A percentile compares a stretch with the other conserved stretches of the same genome.
These are phyloP conservation scores for Rhodocollybia butyracea DNA, from an alignment of 768 basidiomycete species.

Conservation along the genomic window DNA sequence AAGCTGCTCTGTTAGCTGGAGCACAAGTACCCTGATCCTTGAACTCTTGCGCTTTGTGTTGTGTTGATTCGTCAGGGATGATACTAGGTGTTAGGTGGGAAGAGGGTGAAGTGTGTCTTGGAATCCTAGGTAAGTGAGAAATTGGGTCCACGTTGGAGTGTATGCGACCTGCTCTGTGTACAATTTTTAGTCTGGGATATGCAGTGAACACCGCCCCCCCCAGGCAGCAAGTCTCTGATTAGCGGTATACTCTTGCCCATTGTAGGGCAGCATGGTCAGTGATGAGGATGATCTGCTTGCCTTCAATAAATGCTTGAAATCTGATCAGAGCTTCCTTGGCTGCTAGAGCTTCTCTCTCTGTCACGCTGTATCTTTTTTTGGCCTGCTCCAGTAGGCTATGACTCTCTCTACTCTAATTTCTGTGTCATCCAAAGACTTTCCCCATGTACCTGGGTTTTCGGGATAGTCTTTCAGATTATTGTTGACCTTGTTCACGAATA, in stretches of 20 bases:
- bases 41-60: neutral
- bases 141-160: constrained; percentile 4
- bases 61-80: neutral
- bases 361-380: constrained; percentile 21
- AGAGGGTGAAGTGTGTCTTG: neutral
- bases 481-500: constrained; percentile 11
- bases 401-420: constrained; percentile 19
- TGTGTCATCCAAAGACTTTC: constrained; percentile 13
- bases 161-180: neutral
- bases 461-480: constrained; percentile 2
- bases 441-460: constrained; percentile 5
- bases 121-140: constrained; percentile 5
- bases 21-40: neutral
- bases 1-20: neutral
- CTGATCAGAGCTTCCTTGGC: too few species aligned
- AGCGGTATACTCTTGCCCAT: constrained; percentile 11
- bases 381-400: constrained; percentile 23
- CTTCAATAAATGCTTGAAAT: constrained; percentile 26
- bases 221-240: constrained; percentile 19
- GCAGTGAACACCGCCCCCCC: constrained; percentile 24
- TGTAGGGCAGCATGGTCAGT: constrained; percentile 16
- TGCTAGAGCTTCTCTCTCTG: constrained; percentile 25
- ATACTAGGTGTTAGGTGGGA: neutral
- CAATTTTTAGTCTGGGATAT: constrained; percentile 14
- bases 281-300: constrained; percentile 13